Conservation (phyloP, 257 asterid genomes). For the Nicotiana benthamiana region DNA sequence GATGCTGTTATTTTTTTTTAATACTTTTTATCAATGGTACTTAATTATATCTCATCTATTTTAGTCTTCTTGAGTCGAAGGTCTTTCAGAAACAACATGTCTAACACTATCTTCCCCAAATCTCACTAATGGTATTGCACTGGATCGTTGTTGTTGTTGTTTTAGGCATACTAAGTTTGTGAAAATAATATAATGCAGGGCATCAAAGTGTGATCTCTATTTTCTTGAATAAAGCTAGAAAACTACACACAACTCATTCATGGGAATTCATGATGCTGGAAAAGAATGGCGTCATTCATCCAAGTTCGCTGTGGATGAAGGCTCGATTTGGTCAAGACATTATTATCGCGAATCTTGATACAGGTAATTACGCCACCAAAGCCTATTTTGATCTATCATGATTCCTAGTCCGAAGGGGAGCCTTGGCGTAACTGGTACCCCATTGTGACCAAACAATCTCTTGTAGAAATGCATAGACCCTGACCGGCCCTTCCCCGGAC, state of each 20-base stretch:
- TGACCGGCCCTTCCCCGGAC: no score
- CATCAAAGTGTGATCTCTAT: conserved; percentile 61
- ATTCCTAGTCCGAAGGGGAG: background rate
- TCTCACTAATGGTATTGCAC: no score
- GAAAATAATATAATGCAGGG: conserved; percentile 13
- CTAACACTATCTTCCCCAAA: no score
- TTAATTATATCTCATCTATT: no score
- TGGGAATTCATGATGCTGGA: conserved; percentile 69
- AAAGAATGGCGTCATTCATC: conserved; percentile 20
- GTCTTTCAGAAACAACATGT: no score
- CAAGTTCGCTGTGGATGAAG: conserved; percentile 44
- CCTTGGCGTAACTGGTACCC: no score
- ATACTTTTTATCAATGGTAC: no score
- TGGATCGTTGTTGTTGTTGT: no score
- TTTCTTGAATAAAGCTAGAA: conserved; percentile 32
- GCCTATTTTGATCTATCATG: background rate
- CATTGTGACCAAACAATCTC: no score
- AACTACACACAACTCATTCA: conserved; percentile 66
- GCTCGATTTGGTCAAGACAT: conserved; percentile 52
- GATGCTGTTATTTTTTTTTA: no score
- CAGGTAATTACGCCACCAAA: conserved; percentile 27
- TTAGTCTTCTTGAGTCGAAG: no score
- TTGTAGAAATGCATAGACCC: no score
- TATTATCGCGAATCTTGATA: conserved; percentile 63
- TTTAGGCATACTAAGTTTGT: background rate